Conservation (phyloP, 2,329 filamentous ascomycete species). For the Hymenoscyphus salicellus region DNA sequence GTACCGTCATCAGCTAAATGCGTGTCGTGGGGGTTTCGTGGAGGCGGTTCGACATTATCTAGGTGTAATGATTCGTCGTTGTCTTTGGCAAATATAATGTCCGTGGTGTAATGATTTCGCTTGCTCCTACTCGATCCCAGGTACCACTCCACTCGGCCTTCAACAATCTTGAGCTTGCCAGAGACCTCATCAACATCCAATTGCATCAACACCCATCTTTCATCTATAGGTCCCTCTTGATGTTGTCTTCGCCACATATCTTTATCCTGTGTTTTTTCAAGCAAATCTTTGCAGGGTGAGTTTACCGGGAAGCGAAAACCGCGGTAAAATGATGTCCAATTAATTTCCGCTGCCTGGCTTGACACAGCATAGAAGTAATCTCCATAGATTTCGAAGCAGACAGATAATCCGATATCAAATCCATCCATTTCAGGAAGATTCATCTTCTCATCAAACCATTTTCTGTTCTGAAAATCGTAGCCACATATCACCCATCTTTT, state of each 20-base stretch:
- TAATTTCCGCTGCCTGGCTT: conserved; percentile 59
- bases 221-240: conserved; percentile 67
- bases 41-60: conserved; percentile 35
- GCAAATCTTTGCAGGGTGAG: conserved; percentile 39
- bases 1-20: conserved; percentile 49
- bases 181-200: conserved; percentile 59
- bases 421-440: conserved; percentile 59
- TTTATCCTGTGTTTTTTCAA: conserved; percentile 45
- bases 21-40: conserved; percentile 43
- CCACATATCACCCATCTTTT: conserved; percentile 62
- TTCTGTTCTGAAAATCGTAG: conserved; percentile 44
- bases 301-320: conserved; percentile 61
- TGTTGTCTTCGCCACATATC: conserved; percentile 66
- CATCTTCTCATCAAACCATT: conserved; percentile 45
- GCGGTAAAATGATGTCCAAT: conserved; percentile 68
- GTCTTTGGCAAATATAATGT: conserved; percentile 44
- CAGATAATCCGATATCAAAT: conserved; percentile 60
- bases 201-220: conserved; percentile 67
- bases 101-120: conserved; percentile 63
- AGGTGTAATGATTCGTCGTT: conserved; percentile 40
- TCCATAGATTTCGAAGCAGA: conserved; percentile 70
- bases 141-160: conserved; percentile 67
- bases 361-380: conserved; percentile 68
- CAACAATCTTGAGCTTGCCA: conserved; percentile 58
- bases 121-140: conserved; percentile 54